Base-by-base conservation (phyloP, 768 basidiomycete genomes). In the Pleurotus sapidus region DNA sequence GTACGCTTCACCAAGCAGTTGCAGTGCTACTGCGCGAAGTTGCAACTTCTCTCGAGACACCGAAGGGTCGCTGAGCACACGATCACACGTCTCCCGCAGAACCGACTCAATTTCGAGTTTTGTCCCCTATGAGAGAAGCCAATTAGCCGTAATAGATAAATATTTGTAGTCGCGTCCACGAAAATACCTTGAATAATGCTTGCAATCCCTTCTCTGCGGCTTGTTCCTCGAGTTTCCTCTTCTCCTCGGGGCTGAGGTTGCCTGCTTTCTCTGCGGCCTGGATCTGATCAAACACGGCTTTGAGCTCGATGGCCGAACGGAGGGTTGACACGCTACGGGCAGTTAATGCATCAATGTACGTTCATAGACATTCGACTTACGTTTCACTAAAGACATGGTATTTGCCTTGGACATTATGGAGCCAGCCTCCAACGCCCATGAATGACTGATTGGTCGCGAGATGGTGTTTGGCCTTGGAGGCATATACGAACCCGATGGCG, bases 381-480 rank as follows among this genome's bases (percentile, higher is more conserved):
- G 92, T 94, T 75, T 95, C 93, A 67, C 91, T 93, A 71, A 96
- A 91, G 15, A 95, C 89, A 65, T 95, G 93, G 49, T 93, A 95
- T 73, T 93, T 94, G 11, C 90, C 91, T 68, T 93, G 91, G 2
- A 94, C 91, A 56, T 92, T 92, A 69, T 95, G 93, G 57, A 95
- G 68, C 93, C 93, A 96, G 5, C 94, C 93, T 11, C 93, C 93
- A 14, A 96, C 87, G 24, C 93, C 93, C 49, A 93, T 85, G 77
- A 77, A 84, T 61, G 72, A 83, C 77, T 81, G 79, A 59, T 80
- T 79, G 15, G 89, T 85, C 0, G 93, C 93, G 0, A 91, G 79
- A 65, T 86, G 86, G 38, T 94, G 91, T 66, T 91, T 93, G 5
- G 88, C 84, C 68, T 93, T 95, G 24, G 88, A 81, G 17, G 74